Conservation (phyloP, 805 yeast species). For the Cyberlindnera mycetangii region DNA sequence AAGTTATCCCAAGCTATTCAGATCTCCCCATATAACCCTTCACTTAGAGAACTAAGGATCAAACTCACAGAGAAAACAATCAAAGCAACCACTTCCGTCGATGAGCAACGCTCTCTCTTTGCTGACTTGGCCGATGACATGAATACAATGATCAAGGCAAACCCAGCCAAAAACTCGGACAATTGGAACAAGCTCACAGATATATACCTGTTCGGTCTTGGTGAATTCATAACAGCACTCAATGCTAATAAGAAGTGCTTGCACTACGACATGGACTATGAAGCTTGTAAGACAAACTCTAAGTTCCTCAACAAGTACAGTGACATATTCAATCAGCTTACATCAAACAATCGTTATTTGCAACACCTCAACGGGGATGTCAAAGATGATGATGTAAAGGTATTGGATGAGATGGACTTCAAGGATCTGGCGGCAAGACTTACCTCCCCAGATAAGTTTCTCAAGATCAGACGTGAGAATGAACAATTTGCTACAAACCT, state of each 20-base stretch:
- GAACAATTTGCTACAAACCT: constrained; percentile 21
- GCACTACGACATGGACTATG: constrained; percentile 71
- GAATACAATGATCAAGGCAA: constrained; percentile 27
- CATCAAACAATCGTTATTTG: constrained; percentile 44
- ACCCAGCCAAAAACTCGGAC: constrained; percentile 27
- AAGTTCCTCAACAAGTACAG: constrained; percentile 49
- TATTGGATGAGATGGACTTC: constrained; percentile 43
- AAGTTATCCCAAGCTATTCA: constrained; percentile 34
- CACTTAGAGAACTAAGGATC: constrained; percentile 32
- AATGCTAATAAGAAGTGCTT: constrained; percentile 63
- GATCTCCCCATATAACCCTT: constrained; percentile 43
- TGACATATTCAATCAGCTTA: constrained; percentile 31
- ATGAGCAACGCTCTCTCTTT: constrained; percentile 20
- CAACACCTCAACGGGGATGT: constrained; percentile 33
- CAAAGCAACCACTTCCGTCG: constrained; percentile 16
- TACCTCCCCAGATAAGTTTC: constrained; percentile 22
- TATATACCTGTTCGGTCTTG: constrained; percentile 48
- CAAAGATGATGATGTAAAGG: constrained; percentile 36
- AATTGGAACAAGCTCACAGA: constrained; percentile 32
- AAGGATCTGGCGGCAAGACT: constrained; percentile 35
- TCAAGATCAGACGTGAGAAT: constrained; percentile 23
- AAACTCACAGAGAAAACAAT: constrained; percentile 29
- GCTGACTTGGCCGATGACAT: constrained; percentile 26
- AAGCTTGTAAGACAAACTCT: constrained; percentile 53
- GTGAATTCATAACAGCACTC: constrained; percentile 50